A percentile compares a stretch with the other conserved stretches of the same genome.
These are phyloP conservation scores for Yamadazyma jaroonii DNA, from an alignment of 1,139 yeast genomes.

Conservation along the genomic window DNA sequence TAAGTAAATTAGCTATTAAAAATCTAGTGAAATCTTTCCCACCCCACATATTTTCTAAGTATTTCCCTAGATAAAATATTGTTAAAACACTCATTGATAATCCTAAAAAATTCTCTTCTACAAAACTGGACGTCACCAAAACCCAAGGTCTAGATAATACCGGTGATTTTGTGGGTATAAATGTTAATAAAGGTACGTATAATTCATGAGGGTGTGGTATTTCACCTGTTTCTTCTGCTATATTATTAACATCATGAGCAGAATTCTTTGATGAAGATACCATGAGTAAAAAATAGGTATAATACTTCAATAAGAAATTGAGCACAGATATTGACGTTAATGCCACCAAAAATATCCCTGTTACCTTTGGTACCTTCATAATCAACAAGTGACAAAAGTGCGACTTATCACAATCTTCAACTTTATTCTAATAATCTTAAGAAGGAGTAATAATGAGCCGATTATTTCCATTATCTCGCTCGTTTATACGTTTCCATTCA, in stretches of 20 bases:
- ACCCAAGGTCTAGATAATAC: slow-evolving; percentile 41
- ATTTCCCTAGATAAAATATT: slow-evolving; percentile 35
- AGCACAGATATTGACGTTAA: slow-evolving; percentile 27
- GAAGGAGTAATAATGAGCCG: neutral
- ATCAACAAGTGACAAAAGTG: slow-evolving; percentile 1
- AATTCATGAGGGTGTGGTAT: slow-evolving; percentile 42
- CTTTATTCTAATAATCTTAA: neutral
- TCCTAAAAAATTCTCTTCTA: slow-evolving; percentile 34
- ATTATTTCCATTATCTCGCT: neutral
- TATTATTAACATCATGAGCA: slow-evolving; percentile 21
- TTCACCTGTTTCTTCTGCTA: slow-evolving; percentile 35
- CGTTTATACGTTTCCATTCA: slow-evolving; percentile 2
- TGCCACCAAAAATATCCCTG: slow-evolving; percentile 33
- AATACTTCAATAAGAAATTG: slow-evolving; percentile 28
- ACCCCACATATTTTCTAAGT: slow-evolving; percentile 41
- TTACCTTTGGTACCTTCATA: slow-evolving; percentile 38
- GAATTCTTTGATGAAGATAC: slow-evolving; percentile 28
- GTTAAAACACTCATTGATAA: slow-evolving; percentile 24
- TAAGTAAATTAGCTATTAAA: slow-evolving; percentile 20
- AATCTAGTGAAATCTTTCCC: slow-evolving; percentile 30
- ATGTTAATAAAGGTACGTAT: slow-evolving; percentile 38
- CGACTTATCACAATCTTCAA: neutral
- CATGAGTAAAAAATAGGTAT: slow-evolving; percentile 30
- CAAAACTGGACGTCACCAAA: slow-evolving; percentile 30
- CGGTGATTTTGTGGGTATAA: slow-evolving; percentile 38